Evolutionary conservation across 768 basidiomycete species (phyloP).

Genomic region (Boletus rufocinnamomeus): DNA sequence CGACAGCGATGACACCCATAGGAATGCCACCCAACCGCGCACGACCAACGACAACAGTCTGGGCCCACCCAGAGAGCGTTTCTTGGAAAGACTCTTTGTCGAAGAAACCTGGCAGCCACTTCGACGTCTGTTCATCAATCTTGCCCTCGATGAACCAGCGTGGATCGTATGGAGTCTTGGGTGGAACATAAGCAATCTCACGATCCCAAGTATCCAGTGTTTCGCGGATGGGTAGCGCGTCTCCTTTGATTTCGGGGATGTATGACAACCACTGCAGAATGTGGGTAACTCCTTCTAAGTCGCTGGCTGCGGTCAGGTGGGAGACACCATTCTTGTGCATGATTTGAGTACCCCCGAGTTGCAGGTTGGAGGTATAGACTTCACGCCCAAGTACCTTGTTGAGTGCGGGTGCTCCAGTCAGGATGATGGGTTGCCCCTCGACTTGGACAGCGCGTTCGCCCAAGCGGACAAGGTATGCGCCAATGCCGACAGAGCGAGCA

Average conservation of each 20-base stretch:
- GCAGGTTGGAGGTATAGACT: conserved; percentile 97
- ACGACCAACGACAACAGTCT: conserved; percentile 96
- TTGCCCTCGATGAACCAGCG: conserved; percentile 98
- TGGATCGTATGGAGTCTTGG: conserved; percentile 95
- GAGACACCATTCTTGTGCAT: conserved; percentile 99
- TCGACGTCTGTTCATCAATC: conserved; percentile 72
- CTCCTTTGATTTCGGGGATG: conserved; percentile 81
- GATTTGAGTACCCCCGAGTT: conserved; percentile 99
- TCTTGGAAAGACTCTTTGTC: conserved; percentile 98
- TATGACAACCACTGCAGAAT: conserved; percentile 96
- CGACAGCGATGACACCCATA: conserved; percentile 96
- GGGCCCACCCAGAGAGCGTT: conserved; percentile 98
- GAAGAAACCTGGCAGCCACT: conserved; percentile 91
- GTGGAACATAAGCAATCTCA: conserved; percentile 83
- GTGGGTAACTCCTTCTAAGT: conserved; percentile 91
- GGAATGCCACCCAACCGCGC: conserved; percentile 97
- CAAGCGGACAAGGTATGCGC: conserved; percentile 96
- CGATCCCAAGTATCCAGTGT: conserved; percentile 87
- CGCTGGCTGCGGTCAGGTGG: conserved; percentile 92
- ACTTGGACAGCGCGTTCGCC: conserved; percentile 98
- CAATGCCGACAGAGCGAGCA: conserved; percentile 98
- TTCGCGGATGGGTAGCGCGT: conserved; percentile 75
- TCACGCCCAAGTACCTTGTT: conserved; percentile 99
- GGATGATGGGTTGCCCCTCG: conserved; percentile 98
- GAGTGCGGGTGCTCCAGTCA: conserved; percentile 94